Base-by-base conservation (phyloP, 1,139 yeast species). In the Magnusiomyces sp. region DNA sequence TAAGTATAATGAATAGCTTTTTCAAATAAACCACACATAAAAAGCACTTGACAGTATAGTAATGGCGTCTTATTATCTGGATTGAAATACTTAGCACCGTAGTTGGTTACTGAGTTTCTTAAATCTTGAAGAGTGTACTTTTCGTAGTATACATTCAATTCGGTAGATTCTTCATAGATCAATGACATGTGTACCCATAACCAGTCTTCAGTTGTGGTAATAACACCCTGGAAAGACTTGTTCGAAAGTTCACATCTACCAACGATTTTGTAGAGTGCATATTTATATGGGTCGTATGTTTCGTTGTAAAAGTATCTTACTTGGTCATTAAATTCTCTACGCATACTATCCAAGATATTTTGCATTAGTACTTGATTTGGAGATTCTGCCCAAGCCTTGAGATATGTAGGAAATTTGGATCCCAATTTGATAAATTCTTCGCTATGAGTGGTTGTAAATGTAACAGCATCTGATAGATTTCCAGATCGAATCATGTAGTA, bases 141-240 rank as follows among this genome's bases (percentile, higher is more conserved):
- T 59, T 87, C 96, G 63, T 79, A 83, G 45, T 83, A 76, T 51
- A 73, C 76, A 20, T 71, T 65, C 9, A 57, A 55, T 13, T 69
- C 69, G 1, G 65, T 58, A 13, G 67, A 67, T 31, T 65, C 52
- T 59, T 85, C 94, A 53, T 82, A 79, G 16, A 85, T 79, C 33
- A 90, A 73, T 62, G 82, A 77, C 51, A 92, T 74, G 67, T 92
- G 97, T 63, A 86, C 79, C 99, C 98, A 92, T 50, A 90, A 68
- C 98, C 98, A 92, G 67, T 92, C 98, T 65, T 92, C 98, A 48
- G 90, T 79, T 53, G 95, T 86, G 43, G 90, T 81, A 46, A 92
- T 83, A 29, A 75, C 72, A 16, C 58, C 62, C 2, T 96, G 94
- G 49, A 90, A 75, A n/a, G 80, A 75, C 62, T 86, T 87, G 59